Evolutionary conservation across 169 alveolate genomes (phyloP), one percentile per base, ranked within the genome.

Genomic region (Babesia ovis): DNA sequence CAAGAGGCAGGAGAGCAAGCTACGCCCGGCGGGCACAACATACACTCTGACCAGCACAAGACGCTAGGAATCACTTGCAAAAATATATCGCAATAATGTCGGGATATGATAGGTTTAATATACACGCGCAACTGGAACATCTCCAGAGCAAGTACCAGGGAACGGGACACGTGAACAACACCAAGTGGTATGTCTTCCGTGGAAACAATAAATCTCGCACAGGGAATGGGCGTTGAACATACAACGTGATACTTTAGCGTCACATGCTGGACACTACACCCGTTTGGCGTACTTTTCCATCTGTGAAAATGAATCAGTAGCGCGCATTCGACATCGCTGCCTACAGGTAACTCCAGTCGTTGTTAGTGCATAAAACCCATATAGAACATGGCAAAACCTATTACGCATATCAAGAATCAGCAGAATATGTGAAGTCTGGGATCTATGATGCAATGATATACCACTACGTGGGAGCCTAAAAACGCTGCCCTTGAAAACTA

Each of bases 141-240:
- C 75, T 96, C 77, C 97, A 96, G 77, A 92, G 97, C 77, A 96
- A 95, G 85, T 96, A 96, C 86, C 95, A 92, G 62, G 98, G 98
- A 37, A 93, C 98, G n/a, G 98, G 98, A 11, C 92, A 95, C 71
- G 92, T 95, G 11, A 94, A 95, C 73, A 92, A 94, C 39, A 91
- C 95, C 46, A 93, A 94, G 84, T 91, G 98, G 98, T 92, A 88
- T 45, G 90, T 69, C 67, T 43, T 43, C 57, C n/a, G n/a, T n/a
- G n/a, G n/a, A n/a, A n/a, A n/a, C n/a, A n/a, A n/a, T n/a, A n/a
- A 18, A 20, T 57, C 48, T 8, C 18, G 20, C 73, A 45, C 91
- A 94, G 98, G 95, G 97, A 94, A 68, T 94, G 97, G 97, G 91
- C 91, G 34, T 77, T 90, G 35, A 94, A 92, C 71, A 96, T 96